Evolutionary conservation across 2,329 filamentous ascomycete species (phyloP), one percentile per base, ranked within the genome.

Genomic region (Fusarium algeriense): DNA sequence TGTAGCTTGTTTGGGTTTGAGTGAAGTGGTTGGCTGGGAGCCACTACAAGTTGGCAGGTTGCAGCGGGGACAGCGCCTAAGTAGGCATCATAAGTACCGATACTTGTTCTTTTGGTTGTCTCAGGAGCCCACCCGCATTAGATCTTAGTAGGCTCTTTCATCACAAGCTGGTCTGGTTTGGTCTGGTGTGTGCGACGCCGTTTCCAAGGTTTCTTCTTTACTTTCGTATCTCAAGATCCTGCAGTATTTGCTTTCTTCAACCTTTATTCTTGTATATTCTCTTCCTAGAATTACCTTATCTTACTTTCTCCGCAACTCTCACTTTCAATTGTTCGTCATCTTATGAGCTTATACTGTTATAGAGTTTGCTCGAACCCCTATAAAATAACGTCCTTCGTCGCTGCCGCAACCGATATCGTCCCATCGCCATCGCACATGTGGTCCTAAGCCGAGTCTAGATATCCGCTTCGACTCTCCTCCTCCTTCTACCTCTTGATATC

Each of bases 371-470:
- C 61, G 37, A 53, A 28, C 56, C 61, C 70, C 30, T 73, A 64
- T 45, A 59, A 57, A 37, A 45, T 23, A 60, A n/a, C 38, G 40
- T 56, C 62, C 67, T 60, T 66, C 68, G 68, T 73, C 74, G 64
- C 70, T 71, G 59, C 66, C 74, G 60, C 70, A 75, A 70, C 64
- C 67, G 41, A 53, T 53, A 30, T 44, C 54, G 35, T 74, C 57
- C 44, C 50, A 32, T 74, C 57, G 40, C 50, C 54, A 60, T 71
- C 63, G 60, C 73, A 75, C 74, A 76, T 76, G 74, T 74, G 70
- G 72, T 73, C 72, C 54, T 75, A 66, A 76, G 52, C 60, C 48
- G 45, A 34, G 43, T 50, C 43, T 65, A 62, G 48, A 60, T 60
- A 54, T 72, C 50, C 68, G 32, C 45, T 38, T 64, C 70, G 55